Evolutionary conservation across 2,329 filamentous ascomycete species (phyloP).

Genomic region (Raffaelea albimanens): DNA sequence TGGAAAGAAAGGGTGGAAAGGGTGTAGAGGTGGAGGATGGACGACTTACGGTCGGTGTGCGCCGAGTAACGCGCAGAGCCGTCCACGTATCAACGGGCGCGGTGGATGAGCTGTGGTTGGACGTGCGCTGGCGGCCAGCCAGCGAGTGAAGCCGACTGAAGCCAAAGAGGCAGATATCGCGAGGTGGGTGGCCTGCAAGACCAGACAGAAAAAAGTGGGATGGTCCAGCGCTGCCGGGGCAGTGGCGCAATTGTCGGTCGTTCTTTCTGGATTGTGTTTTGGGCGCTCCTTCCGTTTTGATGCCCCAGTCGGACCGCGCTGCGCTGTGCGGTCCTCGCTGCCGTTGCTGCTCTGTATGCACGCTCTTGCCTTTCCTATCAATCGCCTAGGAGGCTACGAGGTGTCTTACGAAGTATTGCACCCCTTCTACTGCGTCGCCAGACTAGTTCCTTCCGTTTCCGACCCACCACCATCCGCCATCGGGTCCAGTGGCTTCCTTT

Average conservation of each 20-base stretch:
- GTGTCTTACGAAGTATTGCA: background rate
- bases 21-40: constrained; percentile 7
- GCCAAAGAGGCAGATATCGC: background rate
- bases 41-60: constrained; percentile 2
- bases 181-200: background rate
- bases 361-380: too few relatives aligned
- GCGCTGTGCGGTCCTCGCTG: background rate
- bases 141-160: background rate
- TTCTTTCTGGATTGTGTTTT: too few relatives aligned
- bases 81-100: background rate
- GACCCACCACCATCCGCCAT: constrained; percentile 3
- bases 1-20: too few relatives aligned
- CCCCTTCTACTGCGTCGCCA: background rate
- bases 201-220: background rate
- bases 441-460: constrained; percentile 5
- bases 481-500: background rate
- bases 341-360: background rate
- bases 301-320: background rate
- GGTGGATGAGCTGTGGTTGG: background rate
- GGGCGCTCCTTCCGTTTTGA: background rate
- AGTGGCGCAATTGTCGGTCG: background rate
- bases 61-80: constrained; percentile 1
- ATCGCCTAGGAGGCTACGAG: background rate
- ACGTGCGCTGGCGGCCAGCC: background rate
- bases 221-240: background rate